phyloP scores from a whole-genome alignment of 371 early-diverging fungal species.

The Mucor lusitanicus region DNA sequence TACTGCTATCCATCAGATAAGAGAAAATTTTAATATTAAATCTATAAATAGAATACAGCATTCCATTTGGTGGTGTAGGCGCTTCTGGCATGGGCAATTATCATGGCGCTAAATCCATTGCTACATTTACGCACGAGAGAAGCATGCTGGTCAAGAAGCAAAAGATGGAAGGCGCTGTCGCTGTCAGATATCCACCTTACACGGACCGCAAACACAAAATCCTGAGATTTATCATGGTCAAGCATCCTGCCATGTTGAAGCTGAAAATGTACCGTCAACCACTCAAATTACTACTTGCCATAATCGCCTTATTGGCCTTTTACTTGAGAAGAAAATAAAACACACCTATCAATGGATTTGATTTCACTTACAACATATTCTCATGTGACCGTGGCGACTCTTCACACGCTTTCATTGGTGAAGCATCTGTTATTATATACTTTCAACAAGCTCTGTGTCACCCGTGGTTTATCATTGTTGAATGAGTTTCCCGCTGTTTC shows the following conservation, averaged over 20 bases:
- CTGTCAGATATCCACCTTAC: constrained; percentile 69
- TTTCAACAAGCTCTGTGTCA: background rate
- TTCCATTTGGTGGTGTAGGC: constrained; percentile 97
- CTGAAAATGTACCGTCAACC: constrained; percentile 23
- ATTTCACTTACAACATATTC: background rate
- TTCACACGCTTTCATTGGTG: constrained; percentile 27
- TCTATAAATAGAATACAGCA: constrained; percentile 39
- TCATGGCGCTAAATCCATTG: constrained; percentile 79
- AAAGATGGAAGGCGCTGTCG: constrained; percentile 32
- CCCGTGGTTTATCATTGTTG: background rate
- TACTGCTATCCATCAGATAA: background rate
- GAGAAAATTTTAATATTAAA: background rate
- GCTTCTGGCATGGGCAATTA: constrained; percentile 87
- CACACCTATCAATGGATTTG: background rate
- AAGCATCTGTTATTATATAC: background rate
- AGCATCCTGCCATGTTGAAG: constrained; percentile 35
- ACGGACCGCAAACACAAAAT: constrained; percentile 34
- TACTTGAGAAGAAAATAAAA: constrained; percentile 9
- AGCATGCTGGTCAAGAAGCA: constrained; percentile 56
- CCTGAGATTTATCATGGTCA: constrained; percentile 36
- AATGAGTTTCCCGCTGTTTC: background rate
- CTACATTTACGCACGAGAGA: constrained; percentile 75
- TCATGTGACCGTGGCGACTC: constrained; percentile 17
- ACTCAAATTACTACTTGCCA: constrained; percentile 11
- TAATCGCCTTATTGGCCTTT: constrained; percentile 7